Base-by-base conservation (phyloP, 345 rosid species). In the Dipteronia sinensis region DNA sequence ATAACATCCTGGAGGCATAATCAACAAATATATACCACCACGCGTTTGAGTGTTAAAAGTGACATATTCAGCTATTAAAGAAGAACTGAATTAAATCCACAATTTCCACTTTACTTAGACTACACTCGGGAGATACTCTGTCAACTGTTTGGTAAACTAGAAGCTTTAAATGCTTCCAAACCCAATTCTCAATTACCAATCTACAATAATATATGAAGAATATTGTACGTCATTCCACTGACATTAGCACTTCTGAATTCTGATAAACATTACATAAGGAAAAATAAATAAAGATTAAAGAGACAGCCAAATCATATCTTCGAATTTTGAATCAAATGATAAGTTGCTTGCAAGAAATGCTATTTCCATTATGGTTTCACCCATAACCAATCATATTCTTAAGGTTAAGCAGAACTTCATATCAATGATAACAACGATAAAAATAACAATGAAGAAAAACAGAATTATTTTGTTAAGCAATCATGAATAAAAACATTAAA, bases 1-100 rank as follows among this genome's bases (percentile, higher is more conserved):
- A 75, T 90, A 92, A 95, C 99, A 95, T 90, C 99, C 99, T 51
- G 99, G n/a, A n/a, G n/a, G n/a, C n/a, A n/a, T n/a, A n/a, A n/a
- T n/a, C n/a, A n/a, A n/a, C n/a, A n/a, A n/a, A n/a, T n/a, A n/a
- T 70, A 89, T 76, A 81, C 99, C 98, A 63, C 99, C 99, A 22
- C 99, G 94, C 10, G 97, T 93, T 79, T 70, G 80, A n/a, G 99
- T 70, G 74, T 53, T 49, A 44, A 49, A 69, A n/a, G n/a, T n/a
- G n/a, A 6, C 27, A 27, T 27, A 27, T 27, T 27, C 27, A 0
- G 27, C 27, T 27, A 27, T 2, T 61, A 3, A 22, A 22, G 29
- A 49, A 12, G 17, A 49, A 13, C 55, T 49, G 55, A 49, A 49
- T 13, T 49, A 13, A 49, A 17, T 49, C 55, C 55, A 4, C 17